phyloP scores from a whole-genome alignment of 202 grass and related monocot species.

The Digitaria exilis region DNA sequence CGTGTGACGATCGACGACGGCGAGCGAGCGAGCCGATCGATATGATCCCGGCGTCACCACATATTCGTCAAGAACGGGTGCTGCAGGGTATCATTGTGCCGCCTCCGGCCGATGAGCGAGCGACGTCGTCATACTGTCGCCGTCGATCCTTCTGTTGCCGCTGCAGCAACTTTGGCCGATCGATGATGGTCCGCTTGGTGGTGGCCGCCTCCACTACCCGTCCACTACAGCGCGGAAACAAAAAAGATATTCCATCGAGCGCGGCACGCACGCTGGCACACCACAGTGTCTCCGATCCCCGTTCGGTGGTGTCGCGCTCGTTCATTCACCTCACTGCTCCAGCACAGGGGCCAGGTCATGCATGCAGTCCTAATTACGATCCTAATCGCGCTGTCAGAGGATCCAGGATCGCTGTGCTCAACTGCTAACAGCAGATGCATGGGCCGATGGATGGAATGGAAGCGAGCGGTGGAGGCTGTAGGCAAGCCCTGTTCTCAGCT shows the following conservation, averaged over 20 bases:
- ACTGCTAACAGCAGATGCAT: background rate
- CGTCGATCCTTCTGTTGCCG: too few species aligned
- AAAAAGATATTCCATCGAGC: background rate
- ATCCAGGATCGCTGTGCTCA: background rate
- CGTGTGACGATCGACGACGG: too few species aligned
- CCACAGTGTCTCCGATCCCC: too few species aligned
- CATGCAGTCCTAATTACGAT: too few species aligned
- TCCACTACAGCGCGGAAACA: background rate
- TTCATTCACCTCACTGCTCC: background rate
- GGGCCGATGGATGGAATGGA: too few species aligned
- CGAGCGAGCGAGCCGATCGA: background rate
- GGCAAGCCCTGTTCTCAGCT: background rate
- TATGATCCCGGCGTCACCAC: too few species aligned
- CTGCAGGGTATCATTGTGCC: too few species aligned
- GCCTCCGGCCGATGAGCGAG: too few species aligned
- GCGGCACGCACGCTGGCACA: background rate
- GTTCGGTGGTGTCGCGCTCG: background rate
- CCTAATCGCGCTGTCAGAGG: background rate
- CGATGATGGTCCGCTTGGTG: background rate
- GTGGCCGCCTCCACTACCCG: too few species aligned
- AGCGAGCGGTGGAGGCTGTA: background rate
- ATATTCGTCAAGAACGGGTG: too few species aligned
- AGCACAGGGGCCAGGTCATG: background rate
- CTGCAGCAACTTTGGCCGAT: too few species aligned
- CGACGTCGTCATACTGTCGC: too few species aligned